Base-by-base conservation (phyloP, 768 basidiomycete genomes). In the Psilocybe subaeruginosa region DNA sequence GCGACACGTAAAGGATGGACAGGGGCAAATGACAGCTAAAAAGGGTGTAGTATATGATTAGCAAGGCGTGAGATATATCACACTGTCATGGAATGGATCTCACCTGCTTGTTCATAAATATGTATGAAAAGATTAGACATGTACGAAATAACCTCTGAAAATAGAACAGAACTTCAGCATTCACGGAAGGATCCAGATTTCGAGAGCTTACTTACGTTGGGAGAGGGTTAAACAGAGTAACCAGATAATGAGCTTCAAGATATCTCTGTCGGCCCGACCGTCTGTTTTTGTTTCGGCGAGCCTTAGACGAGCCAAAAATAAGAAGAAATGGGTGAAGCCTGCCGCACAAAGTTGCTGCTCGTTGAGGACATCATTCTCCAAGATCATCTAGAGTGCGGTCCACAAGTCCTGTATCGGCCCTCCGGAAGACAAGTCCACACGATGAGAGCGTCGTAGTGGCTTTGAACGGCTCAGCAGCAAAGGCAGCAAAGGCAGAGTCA, bases 301-400 rank as follows among this genome's bases (percentile, higher is more conserved):
- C 41, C 49, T 63, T 62, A 55, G 58, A 52, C 49, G 63, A 62
- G 74, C 70, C 9, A 80, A 64, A 11, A 65, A 63, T 57, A 80
- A 65, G 41, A 81, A 69, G 65, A 78, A 82, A 17, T 63, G 64
- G 7, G 77, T 62, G 64, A 85, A 78, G 31, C 77, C 74, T 41
- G 74, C 79, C 17, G 69, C 63, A 14, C 69, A 67, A 8, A 88
- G 76, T 27, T 86, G 81, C 23, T 62, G 68, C 58, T 78, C 78
- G 64, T 86, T 87, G 53, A 77, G 69, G 3, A 76, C 76, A 39
- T 79, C 78, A 64, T 81, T 82, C 68, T 90, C 89, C 33, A 87
- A 68, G n/a, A 85, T 68, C 83, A 89, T 87, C 62, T 85, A 76
- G 59, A 86, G 77, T 5, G 80, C 80, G 7, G 81, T 81, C 81